These are phyloP conservation scores for Bauhinia variegata DNA, from an alignment of 306 rosid species.

Conservation along the genomic window DNA sequence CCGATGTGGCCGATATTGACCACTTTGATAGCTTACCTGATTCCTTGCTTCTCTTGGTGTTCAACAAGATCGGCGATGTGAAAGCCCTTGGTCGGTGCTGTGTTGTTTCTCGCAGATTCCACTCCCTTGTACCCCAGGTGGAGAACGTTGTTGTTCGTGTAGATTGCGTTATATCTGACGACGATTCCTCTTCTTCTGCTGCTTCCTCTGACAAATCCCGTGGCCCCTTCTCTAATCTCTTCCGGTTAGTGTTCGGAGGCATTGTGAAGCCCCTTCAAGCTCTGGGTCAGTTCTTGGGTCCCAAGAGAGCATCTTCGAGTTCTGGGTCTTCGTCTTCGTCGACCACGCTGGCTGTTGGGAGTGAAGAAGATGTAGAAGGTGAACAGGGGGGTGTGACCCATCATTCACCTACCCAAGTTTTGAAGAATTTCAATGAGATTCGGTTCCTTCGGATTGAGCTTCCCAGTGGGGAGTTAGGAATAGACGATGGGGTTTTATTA, in stretches of 20 bases:
- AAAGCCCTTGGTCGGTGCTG: constrained; percentile 94
- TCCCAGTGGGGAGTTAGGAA: constrained; percentile 92
- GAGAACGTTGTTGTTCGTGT: constrained; percentile 95
- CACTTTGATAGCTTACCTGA: constrained; percentile 85
- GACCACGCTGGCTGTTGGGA: constrained; percentile 62
- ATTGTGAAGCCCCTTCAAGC: constrained; percentile 91
- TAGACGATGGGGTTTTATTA: constrained; percentile 87
- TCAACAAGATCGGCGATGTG: constrained; percentile 95
- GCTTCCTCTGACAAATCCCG: constrained; percentile 76
- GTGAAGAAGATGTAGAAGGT: constrained; percentile 54
- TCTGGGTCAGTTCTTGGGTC: constrained; percentile 74
- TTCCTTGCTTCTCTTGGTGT: constrained; percentile 74
- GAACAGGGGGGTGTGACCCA: constrained; percentile 87
- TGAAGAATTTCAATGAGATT: constrained; percentile 90
- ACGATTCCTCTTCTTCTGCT: constrained; percentile 59
- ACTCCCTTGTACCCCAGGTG: constrained; percentile 78
- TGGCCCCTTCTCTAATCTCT: constrained; percentile 65
- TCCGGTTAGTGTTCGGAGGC: constrained; percentile 71
- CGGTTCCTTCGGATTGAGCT: constrained; percentile 90
- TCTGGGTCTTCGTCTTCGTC: constrained; percentile 34
- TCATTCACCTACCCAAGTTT: constrained; percentile 93
- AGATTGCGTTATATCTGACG: constrained; percentile 97
- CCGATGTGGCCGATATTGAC: constrained; percentile 47
- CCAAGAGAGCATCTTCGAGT: constrained; percentile 49
- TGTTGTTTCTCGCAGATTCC: constrained; percentile 87